Conservation (phyloP, 2,329 filamentous ascomycete genomes). For the Salinomyces thailandicus region DNA sequence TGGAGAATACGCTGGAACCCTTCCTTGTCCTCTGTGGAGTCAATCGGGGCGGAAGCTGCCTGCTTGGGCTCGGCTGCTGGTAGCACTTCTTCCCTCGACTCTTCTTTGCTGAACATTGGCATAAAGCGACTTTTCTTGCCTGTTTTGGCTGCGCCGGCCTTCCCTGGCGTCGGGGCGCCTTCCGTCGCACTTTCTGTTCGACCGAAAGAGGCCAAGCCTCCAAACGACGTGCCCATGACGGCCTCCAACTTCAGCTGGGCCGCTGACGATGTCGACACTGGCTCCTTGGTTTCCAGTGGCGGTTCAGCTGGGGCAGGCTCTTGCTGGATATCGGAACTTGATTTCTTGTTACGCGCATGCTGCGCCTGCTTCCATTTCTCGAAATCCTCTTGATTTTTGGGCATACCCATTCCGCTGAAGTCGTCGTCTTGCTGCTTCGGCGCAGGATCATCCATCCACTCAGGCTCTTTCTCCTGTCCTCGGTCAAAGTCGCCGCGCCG, state of each 20-base stretch:
- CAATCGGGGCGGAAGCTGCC: slow-evolving; percentile 23
- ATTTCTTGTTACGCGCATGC: slow-evolving; percentile 58
- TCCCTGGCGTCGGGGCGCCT: slow-evolving; percentile 22
- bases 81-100: slow-evolving; percentile 9
- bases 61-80: slow-evolving; percentile 11
- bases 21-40: slow-evolving; percentile 62
- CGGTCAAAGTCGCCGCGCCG: slow-evolving; percentile 43
- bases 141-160: slow-evolving; percentile 42
- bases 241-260: slow-evolving; percentile 54
- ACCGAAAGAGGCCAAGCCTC: slow-evolving; percentile 44
- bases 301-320: slow-evolving; percentile 11
- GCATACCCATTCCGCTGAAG: slow-evolving; percentile 16
- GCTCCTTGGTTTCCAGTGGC: slow-evolving; percentile 9
- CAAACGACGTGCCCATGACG: slow-evolving; percentile 70
- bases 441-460: slow-evolving; percentile 63
- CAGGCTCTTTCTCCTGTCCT: slow-evolving; percentile 65
- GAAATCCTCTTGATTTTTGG: slow-evolving; percentile 79
- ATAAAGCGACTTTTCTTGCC: slow-evolving; percentile 75
- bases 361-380: slow-evolving; percentile 79
- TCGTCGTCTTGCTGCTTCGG: slow-evolving; percentile 53
- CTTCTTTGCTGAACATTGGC: slow-evolving; percentile 49
- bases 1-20: slow-evolving; percentile 47
- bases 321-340: slow-evolving; percentile 22
- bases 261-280: slow-evolving; percentile 31
- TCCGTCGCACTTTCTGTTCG: slow-evolving; percentile 33